Base-by-base conservation (phyloP, 2,329 filamentous ascomycete genomes). In the Hymenoscyphus fructigenus region DNA sequence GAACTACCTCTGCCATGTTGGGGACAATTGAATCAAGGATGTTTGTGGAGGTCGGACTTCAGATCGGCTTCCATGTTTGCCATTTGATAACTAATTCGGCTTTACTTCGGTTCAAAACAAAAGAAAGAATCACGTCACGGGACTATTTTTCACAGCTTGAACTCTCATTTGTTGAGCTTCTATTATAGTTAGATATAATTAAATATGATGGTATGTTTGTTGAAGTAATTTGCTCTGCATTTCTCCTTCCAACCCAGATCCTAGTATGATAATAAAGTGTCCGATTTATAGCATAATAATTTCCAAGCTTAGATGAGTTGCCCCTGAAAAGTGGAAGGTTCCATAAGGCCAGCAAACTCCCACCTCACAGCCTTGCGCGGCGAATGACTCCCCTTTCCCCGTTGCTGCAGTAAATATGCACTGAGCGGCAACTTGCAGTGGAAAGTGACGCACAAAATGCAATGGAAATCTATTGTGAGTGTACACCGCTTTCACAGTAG, bases 1-100 rank as follows among this genome's bases (percentile, higher is more conserved):
- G 62, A 15, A 65, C 47, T 44, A 58, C 57, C 29, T 67, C 60
- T 26, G 68, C 59, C 69, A 73, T 72, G 50, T 61, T 68, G 59
- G 44, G 20, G 28, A 20, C 59, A 26, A 57, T 60, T n/a, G 10
- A 10, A 9, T 36, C 34, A 9, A 57, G 20, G 29, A 57, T 59
- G 36, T 59, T 23, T 20, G 12, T 12, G 34, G 34, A 12, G 44
- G 20, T 26, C 3, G 20, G 44, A 7, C 4, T 20, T 23, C 20
- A n/a, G n/a, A n/a, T n/a, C 2, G 10, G n/a, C 44, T 50, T 10
- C n/a, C n/a, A 23, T 9, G 9, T 50, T 50, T 23, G n/a, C n/a
- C 44, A 23, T 50, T 23, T 50, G 44, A 50, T 23, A 23, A 23
- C 44, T 4, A 23, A 23, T 3, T 12, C 44, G 44, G 44, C 44